These are phyloP conservation scores for Clonostachys solani DNA, from an alignment of 2,329 filamentous ascomycete genomes.

Conservation along the genomic window DNA sequence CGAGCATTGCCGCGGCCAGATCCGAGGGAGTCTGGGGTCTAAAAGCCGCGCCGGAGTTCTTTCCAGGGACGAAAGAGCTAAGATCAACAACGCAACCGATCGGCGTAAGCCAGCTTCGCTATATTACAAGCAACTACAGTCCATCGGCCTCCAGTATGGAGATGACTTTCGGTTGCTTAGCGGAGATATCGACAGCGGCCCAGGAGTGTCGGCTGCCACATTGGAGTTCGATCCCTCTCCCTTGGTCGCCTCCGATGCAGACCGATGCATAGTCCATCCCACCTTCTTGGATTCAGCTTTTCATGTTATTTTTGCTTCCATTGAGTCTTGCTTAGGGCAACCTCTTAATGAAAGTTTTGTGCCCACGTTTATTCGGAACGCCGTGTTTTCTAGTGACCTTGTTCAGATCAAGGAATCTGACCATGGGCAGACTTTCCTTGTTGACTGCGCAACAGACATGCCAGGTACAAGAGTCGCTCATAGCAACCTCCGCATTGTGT, in stretches of 20 bases:
- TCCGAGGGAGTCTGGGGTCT: too few species aligned
- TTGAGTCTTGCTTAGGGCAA: constrained; percentile 13
- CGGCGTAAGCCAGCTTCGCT: background rate
- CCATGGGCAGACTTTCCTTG: constrained; percentile 7
- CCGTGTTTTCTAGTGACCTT: constrained; percentile 9
- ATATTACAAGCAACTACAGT: background rate
- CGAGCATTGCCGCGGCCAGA: constrained; percentile 15
- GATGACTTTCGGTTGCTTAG: background rate
- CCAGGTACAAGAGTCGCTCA: constrained; percentile 14
- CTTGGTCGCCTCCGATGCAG: background rate
- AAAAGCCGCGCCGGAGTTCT: background rate
- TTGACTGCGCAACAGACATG: constrained; percentile 12
- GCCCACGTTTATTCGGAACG: constrained; percentile 12
- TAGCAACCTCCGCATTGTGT: constrained; percentile 13
- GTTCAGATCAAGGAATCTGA: background rate
- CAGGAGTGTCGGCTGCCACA: background rate
- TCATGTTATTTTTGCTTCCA: constrained; percentile 15
- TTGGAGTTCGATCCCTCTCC: background rate
- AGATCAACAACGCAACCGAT: background rate
- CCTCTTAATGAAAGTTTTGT: constrained; percentile 15
- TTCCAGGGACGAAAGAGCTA: background rate
- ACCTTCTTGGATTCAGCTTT: constrained; percentile 16
- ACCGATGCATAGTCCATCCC: background rate
- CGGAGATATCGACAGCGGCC: background rate
- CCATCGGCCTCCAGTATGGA: background rate